Evolutionary conservation across 805 yeast species (phyloP).

Genomic region (Pichia gijzeniarum): DNA sequence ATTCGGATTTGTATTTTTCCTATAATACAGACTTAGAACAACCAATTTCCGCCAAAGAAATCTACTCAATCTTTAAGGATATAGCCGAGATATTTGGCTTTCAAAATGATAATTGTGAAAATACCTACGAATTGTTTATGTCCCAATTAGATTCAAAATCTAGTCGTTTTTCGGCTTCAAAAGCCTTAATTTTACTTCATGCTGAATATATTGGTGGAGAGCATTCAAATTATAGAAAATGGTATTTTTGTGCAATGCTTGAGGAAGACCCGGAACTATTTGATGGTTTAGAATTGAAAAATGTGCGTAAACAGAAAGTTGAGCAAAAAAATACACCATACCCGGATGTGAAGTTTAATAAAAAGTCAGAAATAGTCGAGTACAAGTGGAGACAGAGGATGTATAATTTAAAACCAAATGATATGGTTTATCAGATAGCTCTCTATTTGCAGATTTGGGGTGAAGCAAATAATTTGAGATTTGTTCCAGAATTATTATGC

Average conservation of each 20-base stretch:
- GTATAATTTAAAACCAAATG: constrained; percentile 45
- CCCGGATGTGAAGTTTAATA: constrained; percentile 21
- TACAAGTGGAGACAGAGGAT: constrained; percentile 69
- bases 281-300: constrained; percentile 55
- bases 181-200: constrained; percentile 72
- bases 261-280: constrained; percentile 61
- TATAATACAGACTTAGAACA: constrained; percentile 58
- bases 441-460: constrained; percentile 67
- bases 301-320: constrained; percentile 36
- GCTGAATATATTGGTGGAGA: constrained; percentile 92
- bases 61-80: constrained; percentile 52
- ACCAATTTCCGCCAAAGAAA: constrained; percentile 64
- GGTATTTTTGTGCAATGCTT: constrained; percentile 86
- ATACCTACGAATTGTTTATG: constrained; percentile 79
- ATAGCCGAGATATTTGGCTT: constrained; percentile 71
- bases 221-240: constrained; percentile 76
- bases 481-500: constrained; percentile 45
- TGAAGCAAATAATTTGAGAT: constrained; percentile 61
- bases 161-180: constrained; percentile 64
- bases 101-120: constrained; percentile 69
- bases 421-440: constrained; percentile 60
- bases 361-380: constrained; percentile 65
- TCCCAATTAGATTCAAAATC: constrained; percentile 80
- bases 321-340: constrained; percentile 39
- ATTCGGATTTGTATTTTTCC: constrained; percentile 43